Evolutionary conservation across 2,329 filamentous ascomycete genomes (phyloP).

Genomic region (Proliferodiscus dingleyae): DNA sequence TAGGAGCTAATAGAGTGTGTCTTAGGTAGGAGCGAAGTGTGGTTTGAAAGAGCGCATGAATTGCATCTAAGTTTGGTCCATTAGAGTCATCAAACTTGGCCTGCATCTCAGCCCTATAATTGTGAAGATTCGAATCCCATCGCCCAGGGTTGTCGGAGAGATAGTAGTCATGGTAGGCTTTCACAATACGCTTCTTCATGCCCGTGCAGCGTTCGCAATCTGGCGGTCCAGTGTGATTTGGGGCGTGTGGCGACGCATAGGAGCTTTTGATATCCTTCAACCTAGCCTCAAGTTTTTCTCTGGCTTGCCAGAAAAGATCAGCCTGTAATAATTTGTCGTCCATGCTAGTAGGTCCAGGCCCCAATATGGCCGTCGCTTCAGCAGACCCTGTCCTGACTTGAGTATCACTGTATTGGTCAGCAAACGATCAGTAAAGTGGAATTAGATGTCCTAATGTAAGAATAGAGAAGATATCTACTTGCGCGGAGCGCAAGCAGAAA

Average conservation of each 20-base stretch:
- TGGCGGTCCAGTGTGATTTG: constrained; percentile 19
- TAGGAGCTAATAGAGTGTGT: constrained; percentile 17
- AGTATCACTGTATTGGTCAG: no score
- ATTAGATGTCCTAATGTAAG: no score
- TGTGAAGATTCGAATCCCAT: constrained; percentile 18
- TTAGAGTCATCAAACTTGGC: constrained; percentile 20
- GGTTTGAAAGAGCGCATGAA: constrained; percentile 20
- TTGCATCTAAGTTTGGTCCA: constrained; percentile 16
- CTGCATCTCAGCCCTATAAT: constrained; percentile 19
- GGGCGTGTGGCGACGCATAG: constrained; percentile 14
- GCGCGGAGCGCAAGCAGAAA: no score
- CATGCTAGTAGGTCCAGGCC: constrained; percentile 22
- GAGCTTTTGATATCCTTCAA: constrained; percentile 18
- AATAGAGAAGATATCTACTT: no score
- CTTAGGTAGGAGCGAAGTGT: constrained; percentile 22
- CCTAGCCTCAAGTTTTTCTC: constrained; percentile 15
- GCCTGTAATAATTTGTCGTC: constrained; percentile 22
- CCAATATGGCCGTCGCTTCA: no score
- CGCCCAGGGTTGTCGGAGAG: constrained; percentile 18
- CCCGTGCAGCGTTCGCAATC: constrained; percentile 22
- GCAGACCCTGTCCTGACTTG: no score
- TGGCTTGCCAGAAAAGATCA: constrained; percentile 21
- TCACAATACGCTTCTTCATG: constrained; percentile 19
- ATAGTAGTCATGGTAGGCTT: constrained; percentile 29
- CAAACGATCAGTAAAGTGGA: no score